Base-by-base conservation (phyloP, 768 basidiomycete genomes). In the Pleurotus platypus region DNA sequence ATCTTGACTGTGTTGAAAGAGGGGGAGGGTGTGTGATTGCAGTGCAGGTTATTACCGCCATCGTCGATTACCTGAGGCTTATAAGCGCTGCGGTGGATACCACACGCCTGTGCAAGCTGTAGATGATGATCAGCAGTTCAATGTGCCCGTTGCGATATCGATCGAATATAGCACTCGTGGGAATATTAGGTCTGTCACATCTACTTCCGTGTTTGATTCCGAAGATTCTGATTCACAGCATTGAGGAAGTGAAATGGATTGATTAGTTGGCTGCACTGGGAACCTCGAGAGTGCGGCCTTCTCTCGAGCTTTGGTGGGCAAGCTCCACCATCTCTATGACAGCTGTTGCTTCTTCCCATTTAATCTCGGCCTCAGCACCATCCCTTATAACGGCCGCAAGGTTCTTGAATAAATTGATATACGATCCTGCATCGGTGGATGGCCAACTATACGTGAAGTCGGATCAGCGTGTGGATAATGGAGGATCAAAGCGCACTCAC, bases 261-360 rank as follows among this genome's bases (percentile, higher is more conserved):
- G 18, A 20, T 22, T 26, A 48, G 24, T 40, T 20, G 26, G 39
- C 8, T 24, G 11, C n/a, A 24, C 38, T 37, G 16, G 71, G 69
- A 40, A 79, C 72, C 16, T 57, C 53, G 18, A 79, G 56, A 1
- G 75, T 78, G 30, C 60, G 61, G 7, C 85, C 85, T 65, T 89
- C 84, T 60, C 70, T 78, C 12, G 87, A 80, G 61, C 88, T 89
- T 69, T 80, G 69, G 65, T 83, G 75, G 6, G 87, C 89, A 8
- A 89, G 74, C 70, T 93, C 89, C 62, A 93, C 83, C 66, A 94
- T 77, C 72, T 89, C 81, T 61, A 94, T 83, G 7, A 89, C 87
- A 5, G 77, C 70, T 7, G 81, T 80, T 0, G 89, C 84, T 66
- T 93, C 84, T 62, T 83, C 81, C 79, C 90, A 92, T 67, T 83